Conservation (phyloP, 2,329 filamentous ascomycete genomes). For the Cladosporium sp. region DNA sequence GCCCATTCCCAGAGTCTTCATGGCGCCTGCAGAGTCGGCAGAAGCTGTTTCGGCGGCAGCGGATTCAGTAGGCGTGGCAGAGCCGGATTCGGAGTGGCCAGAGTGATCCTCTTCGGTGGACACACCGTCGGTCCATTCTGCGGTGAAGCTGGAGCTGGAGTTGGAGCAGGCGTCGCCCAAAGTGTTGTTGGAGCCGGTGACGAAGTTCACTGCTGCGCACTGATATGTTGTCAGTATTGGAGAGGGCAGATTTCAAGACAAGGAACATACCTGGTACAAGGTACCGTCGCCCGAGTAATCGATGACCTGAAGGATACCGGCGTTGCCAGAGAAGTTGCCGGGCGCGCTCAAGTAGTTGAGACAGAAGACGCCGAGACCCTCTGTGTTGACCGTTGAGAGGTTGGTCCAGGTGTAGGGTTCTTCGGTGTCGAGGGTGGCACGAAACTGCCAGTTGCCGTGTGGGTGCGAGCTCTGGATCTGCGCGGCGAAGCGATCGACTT, state of each 20-base stretch:
- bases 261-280: slow-evolving; percentile 28
- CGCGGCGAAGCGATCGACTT: slow-evolving; percentile 27
- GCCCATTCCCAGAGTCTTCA: slow-evolving; percentile 6
- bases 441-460: slow-evolving; percentile 24
- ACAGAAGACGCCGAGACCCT: slow-evolving; percentile 27
- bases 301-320: slow-evolving; percentile 29
- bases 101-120: neutral
- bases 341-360: slow-evolving; percentile 24
- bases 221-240: slow-evolving; percentile 8
- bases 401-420: slow-evolving; percentile 29
- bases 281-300: slow-evolving; percentile 25
- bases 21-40: neutral
- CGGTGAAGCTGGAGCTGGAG: slow-evolving; percentile 18
- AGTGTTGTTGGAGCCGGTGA: slow-evolving; percentile 27
- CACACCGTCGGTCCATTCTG: slow-evolving; percentile 19
- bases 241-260: neutral
- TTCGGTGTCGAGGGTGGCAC: slow-evolving; percentile 25
- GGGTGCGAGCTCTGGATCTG: slow-evolving; percentile 27
- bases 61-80: slow-evolving; percentile 1
- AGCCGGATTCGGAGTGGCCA: neutral
- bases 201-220: slow-evolving; percentile 31
- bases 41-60: slow-evolving; percentile 4
- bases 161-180: slow-evolving; percentile 23
- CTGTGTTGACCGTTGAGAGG: slow-evolving; percentile 24
- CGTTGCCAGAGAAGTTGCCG: slow-evolving; percentile 23